These are phyloP conservation scores for Fusarium sp. DNA, from an alignment of 2,329 filamentous ascomycete genomes.

Conservation along the genomic window DNA sequence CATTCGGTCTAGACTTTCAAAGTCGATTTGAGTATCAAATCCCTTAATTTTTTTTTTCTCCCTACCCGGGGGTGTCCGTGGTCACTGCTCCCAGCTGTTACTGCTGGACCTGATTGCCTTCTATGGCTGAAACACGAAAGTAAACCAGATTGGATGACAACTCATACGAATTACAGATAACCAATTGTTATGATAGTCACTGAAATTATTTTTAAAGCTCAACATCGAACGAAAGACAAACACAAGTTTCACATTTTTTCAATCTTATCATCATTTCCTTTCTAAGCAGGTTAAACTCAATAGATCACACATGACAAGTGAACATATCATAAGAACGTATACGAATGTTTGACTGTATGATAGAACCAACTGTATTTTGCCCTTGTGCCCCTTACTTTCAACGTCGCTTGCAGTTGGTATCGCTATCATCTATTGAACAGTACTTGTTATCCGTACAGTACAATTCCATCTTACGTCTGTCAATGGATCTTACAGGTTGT, in stretches of 20 bases:
- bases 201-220: background rate
- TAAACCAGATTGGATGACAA: background rate
- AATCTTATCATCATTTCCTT: background rate
- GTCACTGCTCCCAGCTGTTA: background rate
- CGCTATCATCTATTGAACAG: background rate
- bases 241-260: background rate
- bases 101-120: background rate
- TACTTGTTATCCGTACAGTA: background rate
- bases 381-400: background rate
- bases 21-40: slow-evolving; percentile 21
- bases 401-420: background rate
- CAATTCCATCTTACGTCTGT: background rate
- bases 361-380: background rate
- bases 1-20: slow-evolving; percentile 32
- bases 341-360: background rate
- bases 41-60: slow-evolving; percentile 29
- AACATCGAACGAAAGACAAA: background rate
- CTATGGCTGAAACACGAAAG: slow-evolving; percentile 15
- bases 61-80: slow-evolving; percentile 7
- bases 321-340: background rate
- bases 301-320: background rate
- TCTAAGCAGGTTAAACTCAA: background rate
- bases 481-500: background rate
- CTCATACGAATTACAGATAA: background rate
- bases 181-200: background rate